These are phyloP conservation scores for Prunus yedoensis DNA, from an alignment of 331 rosid species.

Conservation along the genomic window DNA sequence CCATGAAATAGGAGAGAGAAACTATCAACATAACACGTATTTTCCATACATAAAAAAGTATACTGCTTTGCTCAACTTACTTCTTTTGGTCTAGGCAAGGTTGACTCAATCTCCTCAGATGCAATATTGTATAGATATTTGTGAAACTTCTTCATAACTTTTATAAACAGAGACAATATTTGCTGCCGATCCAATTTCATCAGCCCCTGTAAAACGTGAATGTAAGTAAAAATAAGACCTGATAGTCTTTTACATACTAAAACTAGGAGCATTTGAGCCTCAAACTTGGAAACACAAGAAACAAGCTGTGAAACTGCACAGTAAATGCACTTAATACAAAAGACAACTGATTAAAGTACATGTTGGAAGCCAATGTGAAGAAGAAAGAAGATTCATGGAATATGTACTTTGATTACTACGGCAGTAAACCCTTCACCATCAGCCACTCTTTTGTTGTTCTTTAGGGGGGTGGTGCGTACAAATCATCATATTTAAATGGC, in stretches of 20 bases:
- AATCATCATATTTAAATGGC: background rate
- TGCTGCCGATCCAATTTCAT: slow-evolving; percentile 69
- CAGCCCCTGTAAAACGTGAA: slow-evolving; percentile 52
- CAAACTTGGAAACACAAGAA: background rate
- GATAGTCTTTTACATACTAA: background rate
- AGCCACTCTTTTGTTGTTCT: background rate
- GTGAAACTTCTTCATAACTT: slow-evolving; percentile 76
- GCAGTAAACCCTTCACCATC: background rate
- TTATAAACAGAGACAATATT: slow-evolving; percentile 78
- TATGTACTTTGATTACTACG: no score
- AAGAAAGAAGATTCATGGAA: no score
- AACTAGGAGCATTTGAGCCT: background rate
- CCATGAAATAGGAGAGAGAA: background rate
- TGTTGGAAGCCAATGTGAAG: background rate
- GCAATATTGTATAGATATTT: slow-evolving; percentile 55
- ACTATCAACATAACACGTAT: background rate
- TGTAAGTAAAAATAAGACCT: slow-evolving; percentile 22
- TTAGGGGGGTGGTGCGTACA: background rate
- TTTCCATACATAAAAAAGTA: background rate
- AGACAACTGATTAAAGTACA: background rate
- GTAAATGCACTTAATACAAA: background rate
- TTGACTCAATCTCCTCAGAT: slow-evolving; percentile 70
- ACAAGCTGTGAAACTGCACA: background rate
- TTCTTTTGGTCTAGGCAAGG: slow-evolving; percentile 71
- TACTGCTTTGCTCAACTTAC: slow-evolving; percentile 49